Evolutionary conservation across 2,329 filamentous ascomycete species (phyloP), one percentile per base, ranked within the genome.

Genomic region (Didymella segeticola): DNA sequence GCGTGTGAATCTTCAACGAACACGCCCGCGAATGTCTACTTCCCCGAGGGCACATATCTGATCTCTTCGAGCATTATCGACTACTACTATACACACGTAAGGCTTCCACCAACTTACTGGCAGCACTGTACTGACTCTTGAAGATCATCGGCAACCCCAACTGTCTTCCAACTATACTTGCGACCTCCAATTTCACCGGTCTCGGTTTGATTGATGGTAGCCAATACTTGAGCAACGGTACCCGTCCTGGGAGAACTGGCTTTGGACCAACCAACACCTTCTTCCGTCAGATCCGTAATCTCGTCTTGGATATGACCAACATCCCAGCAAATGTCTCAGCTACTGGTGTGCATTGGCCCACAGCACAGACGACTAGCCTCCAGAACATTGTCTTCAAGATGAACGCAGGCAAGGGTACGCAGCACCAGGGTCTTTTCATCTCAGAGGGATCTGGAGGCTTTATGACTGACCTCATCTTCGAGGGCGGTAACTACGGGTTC

Each of bases 201-300:
- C 71, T 85, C 9, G 84, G 82, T 17, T 63, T 88, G 52, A 83
- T 88, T 46, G 82, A 86, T 65, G 82, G 78, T 31, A 80, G 84
- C 62, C 79, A 78, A 19, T 85, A 86, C 62, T 57, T 62, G 50
- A 53, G 61, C 64, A 78, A 36, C 54, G 63, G 63, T 22, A 57
- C 53, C 12, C 61, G 60, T 22, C 54, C 38, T 73, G 68, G 66
- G 7, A 60, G 65, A 54, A 66, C 72, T 57, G 77, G 77, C 57
- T 80, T 73, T 66, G 69, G 73, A 9, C 75, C 83, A 3, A 84
- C 84, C 29, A 86, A 84, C 61, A 83, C 87, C 9, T 90, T 90
- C 72, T 86, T 80, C 66, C 79, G 86, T 37, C 83, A 86, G 60
- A 80, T 89, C 53, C 79, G 86, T 8, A 90, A 90, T 64, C 79